Conservation (phyloP, 805 yeast species). For the Soucietia sequanensis region DNA sequence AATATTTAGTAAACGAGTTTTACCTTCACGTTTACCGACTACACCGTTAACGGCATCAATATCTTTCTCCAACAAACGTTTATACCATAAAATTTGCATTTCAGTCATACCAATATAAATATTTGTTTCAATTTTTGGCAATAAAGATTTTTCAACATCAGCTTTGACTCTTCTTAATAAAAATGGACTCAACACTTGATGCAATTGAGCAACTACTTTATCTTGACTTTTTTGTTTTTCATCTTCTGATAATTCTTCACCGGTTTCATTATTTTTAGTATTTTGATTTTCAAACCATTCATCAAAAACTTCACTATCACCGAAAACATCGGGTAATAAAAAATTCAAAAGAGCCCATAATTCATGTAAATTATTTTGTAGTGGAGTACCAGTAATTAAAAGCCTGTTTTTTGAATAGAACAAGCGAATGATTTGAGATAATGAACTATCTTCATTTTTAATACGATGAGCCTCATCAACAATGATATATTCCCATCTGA, state of each 20-base stretch:
- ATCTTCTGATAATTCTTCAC: conserved; percentile 13
- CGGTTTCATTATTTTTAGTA: conserved; percentile 29
- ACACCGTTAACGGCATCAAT: conserved; percentile 96
- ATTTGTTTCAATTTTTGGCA: conserved; percentile 89
- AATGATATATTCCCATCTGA: conserved; percentile 90
- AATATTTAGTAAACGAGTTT: conserved; percentile 84
- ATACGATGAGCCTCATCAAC: conserved; percentile 97
- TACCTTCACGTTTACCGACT: conserved; percentile 90
- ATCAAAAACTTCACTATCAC: conserved; percentile 86
- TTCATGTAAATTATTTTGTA: conserved; percentile 93
- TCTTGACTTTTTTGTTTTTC: conserved; percentile 57
- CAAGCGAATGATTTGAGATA: conserved; percentile 88
- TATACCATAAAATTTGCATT: conserved; percentile 94
- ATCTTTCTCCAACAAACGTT: conserved; percentile 83
- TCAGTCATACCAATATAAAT: conserved; percentile 92
- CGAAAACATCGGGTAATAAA: conserved; percentile 89
- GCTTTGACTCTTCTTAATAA: conserved; percentile 84
- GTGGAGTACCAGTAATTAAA: conserved; percentile 92
- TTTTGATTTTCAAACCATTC: conserved; percentile 76
- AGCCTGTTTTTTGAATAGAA: conserved; percentile 84
- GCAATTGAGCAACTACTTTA: conserved; percentile 81
- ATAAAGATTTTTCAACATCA: conserved; percentile 86
- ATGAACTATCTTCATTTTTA: conserved; percentile 88
- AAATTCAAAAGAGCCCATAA: conserved; percentile 93
- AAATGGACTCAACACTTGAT: conserved; percentile 85